These are phyloP conservation scores for Mycena maculata DNA, from an alignment of 768 basidiomycete species.

Conservation along the genomic window DNA sequence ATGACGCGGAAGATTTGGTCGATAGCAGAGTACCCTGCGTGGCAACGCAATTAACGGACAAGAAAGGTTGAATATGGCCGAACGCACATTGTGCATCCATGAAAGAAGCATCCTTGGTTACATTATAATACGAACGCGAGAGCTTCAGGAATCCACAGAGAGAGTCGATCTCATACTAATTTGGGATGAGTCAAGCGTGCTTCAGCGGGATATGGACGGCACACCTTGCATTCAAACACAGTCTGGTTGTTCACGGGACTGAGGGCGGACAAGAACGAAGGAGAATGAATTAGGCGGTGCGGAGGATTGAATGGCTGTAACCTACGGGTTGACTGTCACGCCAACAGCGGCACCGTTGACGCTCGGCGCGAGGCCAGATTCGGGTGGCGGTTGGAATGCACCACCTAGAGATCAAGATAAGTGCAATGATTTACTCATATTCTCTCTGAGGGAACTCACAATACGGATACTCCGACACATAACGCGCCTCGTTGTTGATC, in stretches of 20 bases:
- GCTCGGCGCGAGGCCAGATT: constrained; percentile 72
- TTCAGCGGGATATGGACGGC: no score
- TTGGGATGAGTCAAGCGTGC: no score
- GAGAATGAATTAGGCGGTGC: no score
- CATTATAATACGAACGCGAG: constrained; percentile 76
- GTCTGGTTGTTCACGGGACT: constrained; percentile 77
- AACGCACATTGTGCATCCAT: constrained; percentile 75
- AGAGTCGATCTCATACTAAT: constrained; percentile 80
- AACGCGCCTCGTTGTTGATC: constrained; percentile 83
- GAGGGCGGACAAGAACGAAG: no score
- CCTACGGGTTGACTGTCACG: constrained; percentile 81
- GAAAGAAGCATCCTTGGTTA: constrained; percentile 78
- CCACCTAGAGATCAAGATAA: constrained; percentile 54
- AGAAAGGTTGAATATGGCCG: no score
- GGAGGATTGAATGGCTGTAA: no score
- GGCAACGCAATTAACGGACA: not conserved
- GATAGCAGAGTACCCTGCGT: constrained; percentile 73
- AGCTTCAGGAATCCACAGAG: constrained; percentile 84
- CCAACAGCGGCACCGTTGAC: constrained; percentile 77
- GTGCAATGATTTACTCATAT: constrained; percentile 37
- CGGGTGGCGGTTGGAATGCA: constrained; percentile 83
- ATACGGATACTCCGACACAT: constrained; percentile 79
- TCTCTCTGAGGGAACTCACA: no score
- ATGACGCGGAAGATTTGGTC: constrained; percentile 81
- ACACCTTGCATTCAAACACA: constrained; percentile 81